Evolutionary conservation across 2,329 filamentous ascomycete species (phyloP).

Genomic region (Alternaria hordeiaustralica): DNA sequence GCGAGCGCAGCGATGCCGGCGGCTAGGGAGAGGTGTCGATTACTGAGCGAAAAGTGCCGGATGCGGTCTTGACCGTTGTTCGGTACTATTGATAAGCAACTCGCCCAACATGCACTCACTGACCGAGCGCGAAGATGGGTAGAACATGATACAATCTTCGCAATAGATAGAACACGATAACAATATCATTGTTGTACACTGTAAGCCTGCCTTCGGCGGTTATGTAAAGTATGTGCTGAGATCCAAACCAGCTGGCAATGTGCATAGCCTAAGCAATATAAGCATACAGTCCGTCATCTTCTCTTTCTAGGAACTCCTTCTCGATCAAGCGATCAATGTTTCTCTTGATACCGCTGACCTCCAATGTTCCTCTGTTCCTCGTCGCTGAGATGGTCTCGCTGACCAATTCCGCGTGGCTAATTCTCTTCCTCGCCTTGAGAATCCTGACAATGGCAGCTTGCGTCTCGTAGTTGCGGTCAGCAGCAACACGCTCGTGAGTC

Average conservation of each 20-base stretch:
- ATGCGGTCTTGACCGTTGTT: neutral
- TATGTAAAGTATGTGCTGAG: neutral
- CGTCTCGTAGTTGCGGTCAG: slow-evolving; percentile 92
- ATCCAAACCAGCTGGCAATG: neutral
- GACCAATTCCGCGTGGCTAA: slow-evolving; percentile 85
- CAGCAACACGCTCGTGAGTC: slow-evolving; percentile 87
- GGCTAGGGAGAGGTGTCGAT: neutral
- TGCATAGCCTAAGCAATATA: slow-evolving; percentile 51
- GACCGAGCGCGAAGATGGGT: neutral
- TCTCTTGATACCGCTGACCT: slow-evolving; percentile 88
- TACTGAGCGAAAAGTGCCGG: neutral
- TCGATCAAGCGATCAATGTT: slow-evolving; percentile 85
- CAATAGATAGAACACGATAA: neutral
- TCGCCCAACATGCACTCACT: neutral
- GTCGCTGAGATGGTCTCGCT: slow-evolving; percentile 93
- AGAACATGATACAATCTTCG: neutral
- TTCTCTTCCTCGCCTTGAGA: slow-evolving; percentile 91
- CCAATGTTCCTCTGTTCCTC: slow-evolving; percentile 82
- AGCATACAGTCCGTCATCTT: slow-evolving; percentile 51
- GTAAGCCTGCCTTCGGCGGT: neutral
- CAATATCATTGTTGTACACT: neutral
- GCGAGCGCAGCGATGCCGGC: neutral
- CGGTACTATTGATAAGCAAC: neutral
- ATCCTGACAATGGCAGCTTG: slow-evolving; percentile 96
- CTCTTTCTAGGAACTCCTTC: slow-evolving; percentile 49